Percentiles rank a stretch among this genome's conserved stretches.
phyloP scores from a whole-genome alignment of 331 rosid genomes.

The Malus hybrid region DNA sequence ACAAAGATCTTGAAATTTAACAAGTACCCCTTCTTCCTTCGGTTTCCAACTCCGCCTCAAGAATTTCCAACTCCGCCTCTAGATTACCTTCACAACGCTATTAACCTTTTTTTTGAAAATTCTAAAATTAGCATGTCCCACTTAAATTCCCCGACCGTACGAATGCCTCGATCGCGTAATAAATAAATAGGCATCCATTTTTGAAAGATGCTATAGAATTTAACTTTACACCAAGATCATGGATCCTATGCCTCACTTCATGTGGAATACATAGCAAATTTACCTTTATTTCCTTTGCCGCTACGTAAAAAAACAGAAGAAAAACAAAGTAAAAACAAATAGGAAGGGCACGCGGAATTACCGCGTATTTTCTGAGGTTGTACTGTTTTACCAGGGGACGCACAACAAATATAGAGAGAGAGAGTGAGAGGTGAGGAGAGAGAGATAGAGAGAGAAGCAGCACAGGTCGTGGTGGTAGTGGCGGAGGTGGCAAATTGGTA shows the following conservation, averaged over 20 bases:
- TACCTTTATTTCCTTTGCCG: background rate
- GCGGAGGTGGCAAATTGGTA: background rate
- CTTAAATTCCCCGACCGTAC: background rate
- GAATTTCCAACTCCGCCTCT: no score
- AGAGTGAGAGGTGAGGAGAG: background rate
- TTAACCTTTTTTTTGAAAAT: no score
- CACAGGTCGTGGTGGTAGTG: background rate
- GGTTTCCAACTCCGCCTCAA: no score
- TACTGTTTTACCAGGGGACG: conserved; percentile 1
- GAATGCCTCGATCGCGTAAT: background rate
- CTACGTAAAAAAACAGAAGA: background rate
- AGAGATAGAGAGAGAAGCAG: background rate
- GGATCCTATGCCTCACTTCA: background rate
- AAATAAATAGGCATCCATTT: background rate
- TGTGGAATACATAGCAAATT: background rate
- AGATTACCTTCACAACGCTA: background rate
- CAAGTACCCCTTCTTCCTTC: no score
- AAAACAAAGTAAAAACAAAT: background rate
- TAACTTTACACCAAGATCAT: background rate
- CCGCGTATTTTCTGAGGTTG: conserved; percentile 22
- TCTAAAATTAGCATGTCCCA: no score
- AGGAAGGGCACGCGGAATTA: conserved; percentile 3
- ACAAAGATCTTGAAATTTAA: no score
- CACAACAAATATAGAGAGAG: background rate
- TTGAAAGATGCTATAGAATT: background rate